Base-by-base conservation (phyloP, 495 filamentous ascomycete species). In the Penicillium longicatenatum region DNA sequence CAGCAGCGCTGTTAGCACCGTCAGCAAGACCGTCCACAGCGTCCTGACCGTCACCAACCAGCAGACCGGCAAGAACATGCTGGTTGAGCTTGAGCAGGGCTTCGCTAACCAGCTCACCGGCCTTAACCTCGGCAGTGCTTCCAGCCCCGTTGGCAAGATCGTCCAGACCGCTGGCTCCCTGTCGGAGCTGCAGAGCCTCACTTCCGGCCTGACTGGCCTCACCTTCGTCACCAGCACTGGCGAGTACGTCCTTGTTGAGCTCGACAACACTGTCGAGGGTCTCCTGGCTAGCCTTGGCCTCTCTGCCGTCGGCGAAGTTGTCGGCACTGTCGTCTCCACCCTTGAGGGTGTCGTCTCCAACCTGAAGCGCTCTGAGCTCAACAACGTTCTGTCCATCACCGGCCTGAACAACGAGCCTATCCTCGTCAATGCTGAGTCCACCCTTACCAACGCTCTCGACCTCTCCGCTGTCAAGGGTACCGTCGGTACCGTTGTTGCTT, bases 21-120 rank as follows among this genome's bases (percentile, higher is more conserved):
- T 42, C n/a, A 49, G 31, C 52, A 39, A 54, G 39, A 42, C 41
- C 37, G 46, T 42, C 12, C 50, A 47, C 52, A 39, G 52, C 41
- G 56, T 67, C 44, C 22, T 67, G 50, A 57, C 46, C 54, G 61
- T 69, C 24, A 61, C 65, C 54, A 58, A 62, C 57, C 48, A 61
- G 55, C 46, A 21, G 29, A 48, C 55, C 33, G 48, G 47, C 41
- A 54, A 65, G 50, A 39, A 60, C 14, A 54, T 69, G 26, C 30
- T 57, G 8, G 64, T 66, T 21, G 56, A 67, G 61, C 62, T 64
- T 16, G 51, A 64, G 37, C 56, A 50, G n/a, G 52, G 35, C n/a
- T 50, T 62, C 11, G 48, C 62, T 39, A 47, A 33, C 31, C 30
- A 58, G 19, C 54, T 69, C 46, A 47, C 58, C 33, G 59, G 64